phyloP scores from a whole-genome alignment of 208 protist genomes.

The Trichomonas vaginalis region DNA sequence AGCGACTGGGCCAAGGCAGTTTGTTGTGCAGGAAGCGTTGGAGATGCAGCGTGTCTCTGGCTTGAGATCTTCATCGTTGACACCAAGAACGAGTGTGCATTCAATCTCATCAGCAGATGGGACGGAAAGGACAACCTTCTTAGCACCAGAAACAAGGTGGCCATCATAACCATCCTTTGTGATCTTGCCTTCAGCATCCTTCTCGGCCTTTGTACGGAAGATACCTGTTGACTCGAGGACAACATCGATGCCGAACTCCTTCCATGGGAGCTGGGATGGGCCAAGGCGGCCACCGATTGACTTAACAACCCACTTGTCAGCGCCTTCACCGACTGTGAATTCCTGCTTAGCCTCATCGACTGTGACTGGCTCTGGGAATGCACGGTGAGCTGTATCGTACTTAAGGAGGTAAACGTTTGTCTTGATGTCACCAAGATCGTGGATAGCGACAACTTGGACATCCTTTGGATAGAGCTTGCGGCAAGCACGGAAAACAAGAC shows the following conservation, averaged over 20 bases:
- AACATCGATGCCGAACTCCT: constrained; percentile 64
- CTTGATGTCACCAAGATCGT: constrained; percentile 43
- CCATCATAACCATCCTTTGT: constrained; percentile 4
- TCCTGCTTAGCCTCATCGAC: too few species aligned
- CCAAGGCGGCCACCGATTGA: too few species aligned
- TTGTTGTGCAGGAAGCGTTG: constrained; percentile 95
- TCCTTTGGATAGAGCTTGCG: constrained; percentile 22
- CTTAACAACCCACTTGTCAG: too few species aligned
- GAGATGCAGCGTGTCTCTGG: constrained; percentile 1
- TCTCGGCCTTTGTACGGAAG: constrained; percentile 71
- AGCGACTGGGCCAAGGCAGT: constrained; percentile 93
- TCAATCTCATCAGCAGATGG: constrained; percentile 66
- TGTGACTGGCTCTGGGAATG: too few species aligned
- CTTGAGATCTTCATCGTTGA: constrained; percentile 67
- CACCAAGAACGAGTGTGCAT: constrained; percentile 93
- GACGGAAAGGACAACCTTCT: constrained; percentile 96
- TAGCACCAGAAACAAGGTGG: constrained; percentile 56
- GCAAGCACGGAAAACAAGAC: constrained; percentile 41
- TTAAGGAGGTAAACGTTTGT: constrained; percentile 43
- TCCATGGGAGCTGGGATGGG: too few species aligned
- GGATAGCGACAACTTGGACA: constrained; percentile 43
- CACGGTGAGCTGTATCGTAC: constrained; percentile 51
- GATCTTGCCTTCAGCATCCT: constrained; percentile 66
- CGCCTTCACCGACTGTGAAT: too few species aligned
- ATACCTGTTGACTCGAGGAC: constrained; percentile 95